Base-by-base conservation (phyloP, 2,329 filamentous ascomycete species). In the Cryoendolithus antarcticus region DNA sequence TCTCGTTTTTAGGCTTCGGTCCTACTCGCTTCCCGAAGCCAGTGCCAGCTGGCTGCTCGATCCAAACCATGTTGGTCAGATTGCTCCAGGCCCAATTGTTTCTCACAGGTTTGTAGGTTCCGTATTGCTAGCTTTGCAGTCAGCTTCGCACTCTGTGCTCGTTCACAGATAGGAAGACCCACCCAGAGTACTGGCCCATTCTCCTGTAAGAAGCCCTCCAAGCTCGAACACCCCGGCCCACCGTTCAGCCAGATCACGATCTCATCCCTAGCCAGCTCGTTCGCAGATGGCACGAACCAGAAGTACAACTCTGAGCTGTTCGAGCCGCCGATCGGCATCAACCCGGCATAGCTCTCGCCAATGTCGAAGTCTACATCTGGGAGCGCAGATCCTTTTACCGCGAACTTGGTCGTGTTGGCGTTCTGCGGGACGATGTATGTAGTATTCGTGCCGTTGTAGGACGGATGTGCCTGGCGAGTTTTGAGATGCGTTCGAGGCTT, bases 41-140 rank as follows among this genome's bases (percentile, higher is more conserved):
- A 7, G 60, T 62, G 10, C 59, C 53, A 10, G 63, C 59, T 6
- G 63, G 64, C 42, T 66, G 63, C 44, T 68, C 65, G 11, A 69
- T 56, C 60, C 57, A 66, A 21, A 63, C 54, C 21, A 66, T 55
- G 42, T 67, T 66, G 3, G 63, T 66, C 29, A 53, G 59, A 36
- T 80, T 80, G 41, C 75, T 53, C 62, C 63, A 67, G 29, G 60
- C 62, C 55, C 62, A 69, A 1, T 63, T 62, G 48, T 70, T 70
- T 48, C 62, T 57, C 9, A 67, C 62, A 1, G 65, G 60, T 34
- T 54, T 47, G 52, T 54, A 52, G 3, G 60, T 62, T 31, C 60
- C 60, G 48, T 64, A 68, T 43, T 69, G 64, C 66, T 66, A 69
- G 32, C 66, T 57, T 61, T 62, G 65, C 1, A 58, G 15, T 19